Evolutionary conservation across 1,284 basidiomycete species (phyloP).

Genomic region (Microbotryum saponariae): DNA sequence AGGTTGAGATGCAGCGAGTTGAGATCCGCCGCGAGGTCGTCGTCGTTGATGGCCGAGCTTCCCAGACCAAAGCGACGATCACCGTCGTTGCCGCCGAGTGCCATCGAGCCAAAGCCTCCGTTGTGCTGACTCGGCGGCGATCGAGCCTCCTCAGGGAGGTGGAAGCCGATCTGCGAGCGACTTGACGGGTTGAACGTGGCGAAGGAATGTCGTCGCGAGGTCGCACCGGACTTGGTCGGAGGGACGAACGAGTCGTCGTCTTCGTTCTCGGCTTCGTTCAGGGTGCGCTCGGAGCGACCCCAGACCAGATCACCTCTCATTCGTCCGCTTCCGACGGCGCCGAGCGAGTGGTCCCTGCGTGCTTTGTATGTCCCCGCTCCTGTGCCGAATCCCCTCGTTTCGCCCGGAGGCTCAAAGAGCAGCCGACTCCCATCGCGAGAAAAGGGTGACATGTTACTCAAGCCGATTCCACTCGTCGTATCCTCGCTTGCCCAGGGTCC

Average conservation of each 20-base stretch:
- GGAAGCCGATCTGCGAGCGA: conserved; percentile 32
- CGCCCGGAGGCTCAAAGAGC: conserved; percentile 9
- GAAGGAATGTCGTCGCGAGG: conserved; percentile 36
- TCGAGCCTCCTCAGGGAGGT: conserved; percentile 22
- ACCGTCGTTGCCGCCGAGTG: background rate
- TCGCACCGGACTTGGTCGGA: conserved; percentile 38
- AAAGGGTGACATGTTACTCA: conserved; percentile 38
- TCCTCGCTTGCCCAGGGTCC: conserved; percentile 3
- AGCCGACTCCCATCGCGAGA: conserved; percentile 28
- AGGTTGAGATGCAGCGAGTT: conserved; percentile 37
- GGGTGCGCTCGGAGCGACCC: conserved; percentile 19
- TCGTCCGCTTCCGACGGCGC: conserved; percentile 28
- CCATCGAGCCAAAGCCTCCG: conserved; percentile 8
- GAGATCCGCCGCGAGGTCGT: conserved; percentile 36
- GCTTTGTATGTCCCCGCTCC: conserved; percentile 17
- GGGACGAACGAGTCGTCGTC: conserved; percentile 34
- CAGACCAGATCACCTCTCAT: conserved; percentile 31
- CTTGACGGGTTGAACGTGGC: conserved; percentile 35
- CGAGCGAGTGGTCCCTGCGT: conserved; percentile 23
- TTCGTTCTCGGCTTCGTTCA: conserved; percentile 30
- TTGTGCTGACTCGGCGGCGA: background rate
- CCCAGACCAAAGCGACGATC: conserved; percentile 17
- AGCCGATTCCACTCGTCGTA: conserved; percentile 28
- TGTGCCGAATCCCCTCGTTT: conserved; percentile 7
- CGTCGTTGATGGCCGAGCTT: conserved; percentile 36